Evolutionary conservation across 2,329 filamentous ascomycete genomes (phyloP).

Genomic region (Microdochium paspali): DNA sequence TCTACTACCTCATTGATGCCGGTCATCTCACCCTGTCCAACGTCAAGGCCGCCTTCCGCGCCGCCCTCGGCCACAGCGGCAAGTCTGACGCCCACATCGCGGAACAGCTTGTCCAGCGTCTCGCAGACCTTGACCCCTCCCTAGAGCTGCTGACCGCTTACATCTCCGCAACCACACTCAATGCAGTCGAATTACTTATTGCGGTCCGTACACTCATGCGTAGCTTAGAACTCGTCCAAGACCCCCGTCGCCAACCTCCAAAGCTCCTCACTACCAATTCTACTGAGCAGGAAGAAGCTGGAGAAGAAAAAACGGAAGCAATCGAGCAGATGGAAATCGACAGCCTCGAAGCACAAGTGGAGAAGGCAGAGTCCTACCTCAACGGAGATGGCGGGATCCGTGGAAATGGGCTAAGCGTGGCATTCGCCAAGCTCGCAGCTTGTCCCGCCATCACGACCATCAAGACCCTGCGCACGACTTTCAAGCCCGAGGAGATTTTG

Average conservation of each 20-base stretch:
- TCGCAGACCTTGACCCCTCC: conserved; percentile 58
- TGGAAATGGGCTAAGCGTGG: conserved; percentile 54
- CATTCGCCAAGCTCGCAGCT: conserved; percentile 59
- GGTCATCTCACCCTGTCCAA: conserved; percentile 53
- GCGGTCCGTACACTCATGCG: conserved; percentile 58
- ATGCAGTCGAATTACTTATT: conserved; percentile 55
- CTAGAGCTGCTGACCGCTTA: conserved; percentile 58
- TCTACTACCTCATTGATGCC: conserved; percentile 49
- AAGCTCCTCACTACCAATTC: conserved; percentile 19
- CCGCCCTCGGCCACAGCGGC: conserved; percentile 31
- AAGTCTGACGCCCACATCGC: conserved; percentile 38
- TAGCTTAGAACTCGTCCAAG: conserved; percentile 53
- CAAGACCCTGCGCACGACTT: conserved; percentile 50
- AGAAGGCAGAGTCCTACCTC: conserved; percentile 58
- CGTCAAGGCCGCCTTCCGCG: conserved; percentile 46
- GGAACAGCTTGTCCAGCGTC: conserved; percentile 50
- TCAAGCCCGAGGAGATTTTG: conserved; percentile 59
- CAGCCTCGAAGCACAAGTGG: conserved; percentile 54
- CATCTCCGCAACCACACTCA: conserved; percentile 55
- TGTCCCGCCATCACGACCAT: conserved; percentile 54
- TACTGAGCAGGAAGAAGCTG: conserved; percentile 10
- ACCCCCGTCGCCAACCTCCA: conserved; percentile 22
- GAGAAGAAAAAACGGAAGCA: conserved; percentile 17
- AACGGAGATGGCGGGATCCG: conserved; percentile 54
- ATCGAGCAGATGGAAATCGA: conserved; percentile 44